Conservation (phyloP, 495 filamentous ascomycete genomes). For the Pyrenula massariospora region DNA sequence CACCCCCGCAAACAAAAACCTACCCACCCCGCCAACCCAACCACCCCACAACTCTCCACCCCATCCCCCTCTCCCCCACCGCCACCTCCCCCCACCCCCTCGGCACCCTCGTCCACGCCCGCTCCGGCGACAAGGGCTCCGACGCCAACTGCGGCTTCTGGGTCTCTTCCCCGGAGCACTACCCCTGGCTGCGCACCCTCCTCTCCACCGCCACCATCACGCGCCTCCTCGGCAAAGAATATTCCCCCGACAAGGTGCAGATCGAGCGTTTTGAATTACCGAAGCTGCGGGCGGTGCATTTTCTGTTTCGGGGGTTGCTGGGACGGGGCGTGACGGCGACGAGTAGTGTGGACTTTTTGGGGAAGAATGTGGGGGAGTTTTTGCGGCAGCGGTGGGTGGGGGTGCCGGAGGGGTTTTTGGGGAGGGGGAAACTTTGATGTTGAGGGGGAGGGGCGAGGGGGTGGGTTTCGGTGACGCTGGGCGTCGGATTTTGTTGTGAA, state of each 20-base stretch:
- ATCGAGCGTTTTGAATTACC: conserved; percentile 41
- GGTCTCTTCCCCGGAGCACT: conserved; percentile 28
- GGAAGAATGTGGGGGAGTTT: conserved; percentile 46
- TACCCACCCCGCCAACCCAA: conserved; percentile 12
- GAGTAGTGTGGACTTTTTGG: conserved; percentile 37
- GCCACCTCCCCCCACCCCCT: conserved; percentile 28
- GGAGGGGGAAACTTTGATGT: not conserved
- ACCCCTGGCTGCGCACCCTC: conserved; percentile 35
- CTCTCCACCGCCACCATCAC: conserved; percentile 25
- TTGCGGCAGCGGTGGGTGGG: conserved; percentile 35
- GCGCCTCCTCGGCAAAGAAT: conserved; percentile 28
- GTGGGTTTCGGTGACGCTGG: too few relatives aligned
- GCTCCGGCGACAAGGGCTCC: conserved; percentile 41
- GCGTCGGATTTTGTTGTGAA: too few relatives aligned
- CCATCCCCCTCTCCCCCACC: conserved; percentile 7
- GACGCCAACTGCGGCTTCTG: conserved; percentile 45
- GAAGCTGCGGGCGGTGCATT: conserved; percentile 33
- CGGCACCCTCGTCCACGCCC: conserved; percentile 33
- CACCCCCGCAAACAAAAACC: not conserved
- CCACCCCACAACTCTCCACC: conserved; percentile 18
- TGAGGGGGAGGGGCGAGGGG: too few relatives aligned
- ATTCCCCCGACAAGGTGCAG: conserved; percentile 13
- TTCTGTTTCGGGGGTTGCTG: conserved; percentile 40
- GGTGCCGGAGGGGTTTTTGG: conserved; percentile 19
- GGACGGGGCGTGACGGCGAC: conserved; percentile 41